phyloP scores from a whole-genome alignment of 306 rosid genomes.

The Echinosophora koreensis region DNA sequence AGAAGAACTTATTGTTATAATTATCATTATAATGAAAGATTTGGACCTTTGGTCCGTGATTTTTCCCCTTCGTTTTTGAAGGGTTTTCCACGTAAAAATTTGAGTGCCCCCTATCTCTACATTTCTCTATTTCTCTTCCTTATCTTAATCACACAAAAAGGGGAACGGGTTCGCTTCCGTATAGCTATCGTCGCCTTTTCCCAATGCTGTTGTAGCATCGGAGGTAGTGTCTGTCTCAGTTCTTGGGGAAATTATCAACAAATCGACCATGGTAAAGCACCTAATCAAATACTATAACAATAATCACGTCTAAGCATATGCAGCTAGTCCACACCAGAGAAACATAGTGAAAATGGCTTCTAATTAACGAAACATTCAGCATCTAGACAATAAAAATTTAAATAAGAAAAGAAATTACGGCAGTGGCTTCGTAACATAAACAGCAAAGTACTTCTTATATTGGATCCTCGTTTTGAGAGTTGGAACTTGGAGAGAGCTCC shows the following conservation, averaged over 20 bases:
- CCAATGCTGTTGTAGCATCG: background rate
- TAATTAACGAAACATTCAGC: slow-evolving; percentile 32
- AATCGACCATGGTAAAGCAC: background rate
- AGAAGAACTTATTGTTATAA: too few relatives aligned
- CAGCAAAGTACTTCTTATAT: slow-evolving; percentile 31
- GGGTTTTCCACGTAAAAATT: too few relatives aligned
- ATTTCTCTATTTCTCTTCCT: too few relatives aligned
- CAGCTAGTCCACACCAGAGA: slow-evolving; percentile 24
- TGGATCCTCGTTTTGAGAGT: slow-evolving; percentile 52
- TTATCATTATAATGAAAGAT: too few relatives aligned
- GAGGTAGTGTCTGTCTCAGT: slow-evolving; percentile 16
- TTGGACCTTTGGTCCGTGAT: too few relatives aligned
- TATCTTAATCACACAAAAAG: too few relatives aligned
- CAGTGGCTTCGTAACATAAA: slow-evolving; percentile 15
- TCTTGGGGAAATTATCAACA: background rate
- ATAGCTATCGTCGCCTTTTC: too few relatives aligned
- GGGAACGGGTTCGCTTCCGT: too few relatives aligned
- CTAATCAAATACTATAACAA: slow-evolving; percentile 13
- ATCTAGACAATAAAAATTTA: slow-evolving; percentile 12
- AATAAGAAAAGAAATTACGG: background rate
- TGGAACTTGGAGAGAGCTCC: slow-evolving; percentile 66
- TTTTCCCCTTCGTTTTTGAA: too few relatives aligned
- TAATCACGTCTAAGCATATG: background rate
- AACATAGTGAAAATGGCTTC: slow-evolving; percentile 11
- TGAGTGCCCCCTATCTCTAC: too few relatives aligned